Evolutionary conservation across 768 basidiomycete species (phyloP), one percentile per base, ranked within the genome.

Genomic region (Mrakia frigida): DNA sequence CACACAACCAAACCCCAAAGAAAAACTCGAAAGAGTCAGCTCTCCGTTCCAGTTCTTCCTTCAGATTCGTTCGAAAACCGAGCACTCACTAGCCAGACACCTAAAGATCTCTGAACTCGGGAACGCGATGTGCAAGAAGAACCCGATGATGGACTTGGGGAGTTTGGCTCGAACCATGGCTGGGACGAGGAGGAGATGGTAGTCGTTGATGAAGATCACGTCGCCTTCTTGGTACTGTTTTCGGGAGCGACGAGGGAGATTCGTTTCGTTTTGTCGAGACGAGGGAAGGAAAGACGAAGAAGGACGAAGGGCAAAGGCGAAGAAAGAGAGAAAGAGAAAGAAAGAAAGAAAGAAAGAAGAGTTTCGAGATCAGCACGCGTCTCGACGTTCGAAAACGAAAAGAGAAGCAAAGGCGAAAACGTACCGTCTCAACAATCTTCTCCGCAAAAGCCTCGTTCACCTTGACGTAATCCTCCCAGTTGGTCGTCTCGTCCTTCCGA

Each of bases 401-500:
- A n/a, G n/a, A n/a, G n/a, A n/a, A n/a, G n/a, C n/a, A n/a, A n/a
- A n/a, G n/a, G n/a, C n/a, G n/a, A n/a, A n/a, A n/a, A 41, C 39
- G 39, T 41, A 77, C 77, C 11, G 77, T 74, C 69, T 74, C 77
- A 0, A 78, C 73, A 28, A 78, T 60, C 33, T 43, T 65, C 43
- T 78, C 77, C 2, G 77, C 77, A 39, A 78, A 78, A 4, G 73
- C 67, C 77, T 78, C 73, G 67, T 78, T 78, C 59, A 78, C 77
- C 39, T 70, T 70, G 43, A 78, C 77, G 77, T 78, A 78, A 59
- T 78, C 77, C 53, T 74, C 73, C 77, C 77, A 78, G 50, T 90
- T 87, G 0, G 87, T 90, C 43, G 73, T 74, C 68, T 74, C 73
- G 50, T 78, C 77, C 82, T 91, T 92, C 91, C 92, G 0, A 90